phyloP scores from a whole-genome alignment of 495 filamentous ascomycete genomes.

The Parmelia sp. region DNA sequence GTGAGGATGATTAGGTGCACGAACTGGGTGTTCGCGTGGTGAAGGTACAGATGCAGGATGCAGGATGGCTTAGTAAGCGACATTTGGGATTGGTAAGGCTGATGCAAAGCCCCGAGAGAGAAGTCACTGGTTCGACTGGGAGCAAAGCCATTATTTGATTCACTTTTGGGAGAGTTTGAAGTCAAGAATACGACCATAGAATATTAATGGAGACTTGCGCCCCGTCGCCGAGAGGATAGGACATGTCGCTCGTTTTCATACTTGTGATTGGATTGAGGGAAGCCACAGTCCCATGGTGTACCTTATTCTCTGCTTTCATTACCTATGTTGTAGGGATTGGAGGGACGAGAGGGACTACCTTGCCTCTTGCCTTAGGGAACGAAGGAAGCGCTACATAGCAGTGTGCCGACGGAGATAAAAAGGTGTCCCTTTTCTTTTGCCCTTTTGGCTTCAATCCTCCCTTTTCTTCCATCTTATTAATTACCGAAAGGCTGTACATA shows the following conservation, averaged over 20 bases:
- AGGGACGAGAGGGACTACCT: too few relatives aligned
- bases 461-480: neutral
- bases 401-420: neutral
- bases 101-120: neutral
- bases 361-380: too few relatives aligned
- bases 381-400: too few relatives aligned
- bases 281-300: neutral
- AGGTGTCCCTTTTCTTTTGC: neutral
- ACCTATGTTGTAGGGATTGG: too few relatives aligned
- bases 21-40: too few relatives aligned
- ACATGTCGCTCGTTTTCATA: neutral
- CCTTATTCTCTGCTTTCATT: neutral
- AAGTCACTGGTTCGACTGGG: too few relatives aligned
- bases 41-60: neutral
- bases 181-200: neutral
- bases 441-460: neutral
- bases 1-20: neutral
- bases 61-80: slow-evolving; percentile 9
- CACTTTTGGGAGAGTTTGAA: neutral
- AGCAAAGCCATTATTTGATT: neutral
- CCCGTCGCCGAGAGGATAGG: neutral
- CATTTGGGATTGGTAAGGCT: neutral
- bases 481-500: slow-evolving; percentile 4
- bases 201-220: neutral
- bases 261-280: neutral